These are phyloP conservation scores for Trichocladium uniseriatum DNA, from an alignment of 495 filamentous ascomycete genomes.

Conservation along the genomic window DNA sequence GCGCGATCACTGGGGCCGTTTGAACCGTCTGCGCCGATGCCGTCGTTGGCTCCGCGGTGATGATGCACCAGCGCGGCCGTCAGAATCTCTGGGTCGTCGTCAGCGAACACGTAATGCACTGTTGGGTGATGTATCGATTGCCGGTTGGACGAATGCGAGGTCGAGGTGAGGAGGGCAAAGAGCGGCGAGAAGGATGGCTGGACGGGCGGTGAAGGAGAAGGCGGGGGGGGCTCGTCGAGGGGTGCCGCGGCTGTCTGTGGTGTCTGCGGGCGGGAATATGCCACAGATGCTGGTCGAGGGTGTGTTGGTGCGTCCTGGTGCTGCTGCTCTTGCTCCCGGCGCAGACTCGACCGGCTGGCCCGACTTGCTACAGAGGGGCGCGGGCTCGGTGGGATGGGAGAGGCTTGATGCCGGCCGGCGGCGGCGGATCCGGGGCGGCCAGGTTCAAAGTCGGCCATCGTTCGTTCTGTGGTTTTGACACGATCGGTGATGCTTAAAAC, in stretches of 20 bases:
- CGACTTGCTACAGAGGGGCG: constrained; percentile 23
- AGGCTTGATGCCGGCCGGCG: constrained; percentile 10
- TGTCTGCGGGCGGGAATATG: constrained; percentile 11
- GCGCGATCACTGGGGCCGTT: constrained; percentile 37
- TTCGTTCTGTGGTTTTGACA: neutral
- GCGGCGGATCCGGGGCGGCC: constrained; percentile 22
- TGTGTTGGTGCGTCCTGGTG: constrained; percentile 8
- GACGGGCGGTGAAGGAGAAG: neutral
- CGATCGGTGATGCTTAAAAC: neutral
- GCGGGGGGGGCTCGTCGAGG: constrained; percentile 3
- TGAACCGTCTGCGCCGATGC: constrained; percentile 5
- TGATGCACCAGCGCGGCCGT: constrained; percentile 41
- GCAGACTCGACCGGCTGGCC: constrained; percentile 22
- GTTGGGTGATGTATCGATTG: constrained; percentile 58
- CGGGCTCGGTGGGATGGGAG: constrained; percentile 20
- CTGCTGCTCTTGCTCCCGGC: constrained; percentile 20
- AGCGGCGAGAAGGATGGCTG: constrained; percentile 47
- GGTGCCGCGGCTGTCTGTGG: constrained; percentile 5
- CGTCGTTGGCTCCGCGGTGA: constrained; percentile 13
- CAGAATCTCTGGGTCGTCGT: constrained; percentile 61
- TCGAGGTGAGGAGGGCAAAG: constrained; percentile 53
- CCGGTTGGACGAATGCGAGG: constrained; percentile 24
- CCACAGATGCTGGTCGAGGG: constrained; percentile 11
- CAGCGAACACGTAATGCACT: constrained; percentile 84
- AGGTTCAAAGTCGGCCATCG: constrained; percentile 19